Percentiles rank a stretch among this genome's conserved stretches.
Conservation (phyloP, 2,329 filamentous ascomycete genomes). For the Colletotrichum lentis region DNA sequence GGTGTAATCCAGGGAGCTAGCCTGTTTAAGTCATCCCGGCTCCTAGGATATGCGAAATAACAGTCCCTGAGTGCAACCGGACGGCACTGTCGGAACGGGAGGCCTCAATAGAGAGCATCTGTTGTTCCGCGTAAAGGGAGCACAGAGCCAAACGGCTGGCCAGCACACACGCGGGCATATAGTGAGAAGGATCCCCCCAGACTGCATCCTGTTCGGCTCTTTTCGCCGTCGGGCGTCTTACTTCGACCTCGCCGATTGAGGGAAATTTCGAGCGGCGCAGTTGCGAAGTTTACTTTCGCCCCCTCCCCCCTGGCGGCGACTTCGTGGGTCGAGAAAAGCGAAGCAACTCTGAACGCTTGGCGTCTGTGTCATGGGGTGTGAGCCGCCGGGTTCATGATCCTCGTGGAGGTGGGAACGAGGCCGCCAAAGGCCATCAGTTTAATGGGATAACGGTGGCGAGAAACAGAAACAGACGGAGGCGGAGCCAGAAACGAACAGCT, state of each 20-base stretch:
- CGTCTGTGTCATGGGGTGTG: conserved; percentile 24
- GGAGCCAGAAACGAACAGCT: conserved; percentile 9
- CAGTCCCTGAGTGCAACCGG: not conserved
- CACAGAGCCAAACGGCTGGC: not conserved
- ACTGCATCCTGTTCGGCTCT: not conserved
- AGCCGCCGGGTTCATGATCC: conserved; percentile 3
- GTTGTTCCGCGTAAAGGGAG: not conserved
- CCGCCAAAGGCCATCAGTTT: not conserved
- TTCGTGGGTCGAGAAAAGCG: conserved; percentile 2
- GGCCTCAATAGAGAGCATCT: conserved; percentile 1
- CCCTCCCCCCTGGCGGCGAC: not conserved
- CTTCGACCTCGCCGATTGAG: conserved; percentile 12
- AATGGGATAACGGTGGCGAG: not conserved
- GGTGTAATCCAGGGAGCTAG: not conserved
- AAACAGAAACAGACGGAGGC: conserved; percentile 26
- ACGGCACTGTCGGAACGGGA: not conserved
- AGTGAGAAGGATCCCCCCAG: not conserved
- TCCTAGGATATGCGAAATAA: not conserved
- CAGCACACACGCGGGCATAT: not conserved
- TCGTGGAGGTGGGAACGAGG: not conserved
- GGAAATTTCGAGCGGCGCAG: conserved; percentile 5
- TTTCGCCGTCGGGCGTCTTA: not conserved
- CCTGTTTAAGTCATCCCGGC: not conserved
- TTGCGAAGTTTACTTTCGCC: not conserved
- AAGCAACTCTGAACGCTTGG: conserved; percentile 22